Evolutionary conservation across 2,329 filamentous ascomycete genomes (phyloP).

Genomic region (Talaromyces sp.): DNA sequence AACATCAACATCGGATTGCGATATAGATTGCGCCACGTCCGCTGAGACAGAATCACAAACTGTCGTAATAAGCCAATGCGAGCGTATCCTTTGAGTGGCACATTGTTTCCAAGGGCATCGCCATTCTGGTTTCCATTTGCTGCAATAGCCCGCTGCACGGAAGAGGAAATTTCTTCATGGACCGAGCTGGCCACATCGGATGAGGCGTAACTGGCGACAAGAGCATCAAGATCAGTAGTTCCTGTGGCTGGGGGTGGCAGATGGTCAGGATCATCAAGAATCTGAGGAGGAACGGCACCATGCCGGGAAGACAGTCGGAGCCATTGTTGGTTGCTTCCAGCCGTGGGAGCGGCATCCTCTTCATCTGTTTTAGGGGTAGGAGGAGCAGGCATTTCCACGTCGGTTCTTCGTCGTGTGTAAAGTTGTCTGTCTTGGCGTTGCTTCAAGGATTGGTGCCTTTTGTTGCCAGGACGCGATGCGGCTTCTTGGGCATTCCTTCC

Average conservation of each 20-base stretch:
- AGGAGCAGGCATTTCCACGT: constrained; percentile 42
- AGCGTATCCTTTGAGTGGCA: constrained; percentile 63
- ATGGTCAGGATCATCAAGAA: constrained; percentile 64
- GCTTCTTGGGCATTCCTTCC: constrained; percentile 59
- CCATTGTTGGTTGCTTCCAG: constrained; percentile 53
- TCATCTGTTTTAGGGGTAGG: constrained; percentile 60
- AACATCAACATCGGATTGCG: constrained; percentile 97
- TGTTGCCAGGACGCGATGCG: constrained; percentile 60
- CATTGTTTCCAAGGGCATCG: constrained; percentile 44
- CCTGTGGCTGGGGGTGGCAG: constrained; percentile 55
- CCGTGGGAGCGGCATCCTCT: constrained; percentile 50
- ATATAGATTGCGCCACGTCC: constrained; percentile 97
- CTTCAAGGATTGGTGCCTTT: constrained; percentile 74
- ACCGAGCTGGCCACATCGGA: constrained; percentile 73
- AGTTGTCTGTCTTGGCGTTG: constrained; percentile 84
- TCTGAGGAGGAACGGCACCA: constrained; percentile 52
- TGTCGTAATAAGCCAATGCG: constrained; percentile 75
- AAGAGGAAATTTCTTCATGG: constrained; percentile 70
- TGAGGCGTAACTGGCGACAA: constrained; percentile 69
- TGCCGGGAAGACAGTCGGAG: constrained; percentile 54
- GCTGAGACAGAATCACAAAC: constrained; percentile 80
- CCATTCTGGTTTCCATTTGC: constrained; percentile 63
- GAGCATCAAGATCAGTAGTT: constrained; percentile 73
- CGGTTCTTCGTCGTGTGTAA: constrained; percentile 72
- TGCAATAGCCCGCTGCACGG: constrained; percentile 58